A percentile compares a stretch with the other conserved stretches of the same genome.
phyloP scores from a whole-genome alignment of 1,139 yeast genomes.

The Pneumocystis wakefieldiae region DNA sequence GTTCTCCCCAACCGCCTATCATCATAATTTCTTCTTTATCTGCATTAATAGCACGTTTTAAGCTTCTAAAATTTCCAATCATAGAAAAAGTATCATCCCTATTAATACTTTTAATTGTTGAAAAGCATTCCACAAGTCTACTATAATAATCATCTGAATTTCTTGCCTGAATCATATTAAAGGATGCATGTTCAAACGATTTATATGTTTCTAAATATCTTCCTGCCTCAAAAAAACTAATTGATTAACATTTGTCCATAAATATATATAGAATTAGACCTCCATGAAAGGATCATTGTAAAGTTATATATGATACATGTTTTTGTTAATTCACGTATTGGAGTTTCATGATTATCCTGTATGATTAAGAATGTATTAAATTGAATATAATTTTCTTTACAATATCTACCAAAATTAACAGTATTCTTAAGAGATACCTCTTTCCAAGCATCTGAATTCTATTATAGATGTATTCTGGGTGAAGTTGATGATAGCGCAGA shows the following conservation, averaged over 20 bases:
- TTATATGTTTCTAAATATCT: constrained; percentile 38
- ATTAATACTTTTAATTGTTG: constrained; percentile 40
- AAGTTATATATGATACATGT: constrained; percentile 56
- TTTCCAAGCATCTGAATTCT: constrained; percentile 45
- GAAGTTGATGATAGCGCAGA: constrained; percentile 63
- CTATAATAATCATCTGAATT: constrained; percentile 34
- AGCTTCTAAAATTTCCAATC: constrained; percentile 38
- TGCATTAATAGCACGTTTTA: constrained; percentile 34
- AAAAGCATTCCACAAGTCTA: constrained; percentile 37
- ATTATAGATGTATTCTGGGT: constrained; percentile 71
- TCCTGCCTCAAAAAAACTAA: constrained; percentile 57
- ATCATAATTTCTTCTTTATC: constrained; percentile 22
- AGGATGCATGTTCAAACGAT: constrained; percentile 22
- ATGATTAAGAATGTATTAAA: background rate
- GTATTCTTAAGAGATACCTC: constrained; percentile 38
- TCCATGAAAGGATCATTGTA: constrained; percentile 64
- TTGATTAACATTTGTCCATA: background rate
- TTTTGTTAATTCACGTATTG: constrained; percentile 53
- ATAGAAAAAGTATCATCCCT: constrained; percentile 45
- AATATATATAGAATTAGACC: constrained; percentile 21
- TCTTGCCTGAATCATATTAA: constrained; percentile 31
- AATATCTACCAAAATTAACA: constrained; percentile 64
- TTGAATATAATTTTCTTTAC: constrained; percentile 23
- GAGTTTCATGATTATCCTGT: constrained; percentile 41
- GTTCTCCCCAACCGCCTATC: constrained; percentile 43